A percentile compares a stretch with the other conserved stretches of the same genome.
Conservation (phyloP, 2,329 filamentous ascomycete species). For the Knufia fluminis region DNA sequence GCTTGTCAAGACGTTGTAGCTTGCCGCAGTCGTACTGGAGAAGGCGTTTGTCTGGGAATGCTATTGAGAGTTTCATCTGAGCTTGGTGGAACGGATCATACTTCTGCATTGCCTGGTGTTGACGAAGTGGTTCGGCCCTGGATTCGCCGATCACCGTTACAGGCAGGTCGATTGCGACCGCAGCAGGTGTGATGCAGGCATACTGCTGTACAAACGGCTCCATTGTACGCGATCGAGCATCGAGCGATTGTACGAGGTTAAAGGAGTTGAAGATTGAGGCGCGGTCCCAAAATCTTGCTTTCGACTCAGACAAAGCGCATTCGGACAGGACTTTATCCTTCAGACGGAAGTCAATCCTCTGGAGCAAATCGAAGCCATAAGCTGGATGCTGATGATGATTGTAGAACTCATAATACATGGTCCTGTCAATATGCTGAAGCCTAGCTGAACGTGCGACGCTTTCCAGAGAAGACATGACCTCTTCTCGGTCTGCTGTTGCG, state of each 20-base stretch:
- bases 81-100: slow-evolving; percentile 85
- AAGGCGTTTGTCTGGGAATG: slow-evolving; percentile 93
- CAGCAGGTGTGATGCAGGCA: slow-evolving; percentile 82
- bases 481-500: slow-evolving; percentile 29
- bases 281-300: slow-evolving; percentile 20
- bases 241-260: slow-evolving; percentile 63
- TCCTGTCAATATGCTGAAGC: slow-evolving; percentile 71
- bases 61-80: slow-evolving; percentile 84
- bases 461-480: slow-evolving; percentile 64
- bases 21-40: slow-evolving; percentile 97
- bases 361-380: slow-evolving; percentile 71
- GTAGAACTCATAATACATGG: slow-evolving; percentile 69
- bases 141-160: slow-evolving; percentile 55
- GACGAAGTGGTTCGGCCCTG: slow-evolving; percentile 49
- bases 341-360: slow-evolving; percentile 58
- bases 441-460: slow-evolving; percentile 59
- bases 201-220: slow-evolving; percentile 76
- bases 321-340: slow-evolving; percentile 51
- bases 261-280: slow-evolving; percentile 37
- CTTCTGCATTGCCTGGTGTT: slow-evolving; percentile 43
- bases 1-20: slow-evolving; percentile 75
- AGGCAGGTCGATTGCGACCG: slow-evolving; percentile 69
- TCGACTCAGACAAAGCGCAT: slow-evolving; percentile 38
- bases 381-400: slow-evolving; percentile 72
- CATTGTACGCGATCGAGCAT: slow-evolving; percentile 62